A percentile compares a stretch with the other conserved stretches of the same genome.
Evolutionary conservation across 2,329 filamentous ascomycete genomes (phyloP).

Genomic region (Polytolypa hystricis): DNA sequence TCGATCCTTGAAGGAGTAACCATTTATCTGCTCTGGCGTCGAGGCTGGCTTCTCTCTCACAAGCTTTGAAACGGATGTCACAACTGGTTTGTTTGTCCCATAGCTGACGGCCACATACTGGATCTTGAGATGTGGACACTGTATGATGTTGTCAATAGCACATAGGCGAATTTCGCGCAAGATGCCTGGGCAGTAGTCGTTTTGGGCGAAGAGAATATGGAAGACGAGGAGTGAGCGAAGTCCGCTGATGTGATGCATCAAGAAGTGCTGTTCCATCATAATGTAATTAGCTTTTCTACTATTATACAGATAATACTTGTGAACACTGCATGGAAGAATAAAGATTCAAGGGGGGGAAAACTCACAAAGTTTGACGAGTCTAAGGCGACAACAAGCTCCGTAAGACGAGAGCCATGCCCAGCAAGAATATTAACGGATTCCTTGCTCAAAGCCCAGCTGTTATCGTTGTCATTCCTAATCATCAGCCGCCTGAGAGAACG

Average conservation of each 20-base stretch:
- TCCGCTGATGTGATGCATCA: slow-evolving; percentile 14
- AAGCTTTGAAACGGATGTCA: slow-evolving; percentile 3
- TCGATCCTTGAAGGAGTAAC: no score
- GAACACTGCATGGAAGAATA: no score
- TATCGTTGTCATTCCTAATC: slow-evolving; percentile 46
- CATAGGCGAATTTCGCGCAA: slow-evolving; percentile 14
- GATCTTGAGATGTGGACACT: slow-evolving; percentile 11
- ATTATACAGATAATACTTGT: no score
- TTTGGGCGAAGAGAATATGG: slow-evolving; percentile 14
- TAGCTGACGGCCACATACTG: slow-evolving; percentile 17
- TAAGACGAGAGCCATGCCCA: slow-evolving; percentile 10
- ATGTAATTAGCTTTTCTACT: no score
- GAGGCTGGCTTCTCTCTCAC: neutral
- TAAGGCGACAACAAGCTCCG: slow-evolving; percentile 15
- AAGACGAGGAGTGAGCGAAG: slow-evolving; percentile 15
- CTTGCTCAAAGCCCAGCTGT: slow-evolving; percentile 41
- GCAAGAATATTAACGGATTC: slow-evolving; percentile 11
- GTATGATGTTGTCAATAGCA: slow-evolving; percentile 14
- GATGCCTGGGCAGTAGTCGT: slow-evolving; percentile 10
- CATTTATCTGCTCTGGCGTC: no score
- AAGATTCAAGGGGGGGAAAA: no score
- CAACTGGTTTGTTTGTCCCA: slow-evolving; percentile 6
- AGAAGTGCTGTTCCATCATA: slow-evolving; percentile 12
- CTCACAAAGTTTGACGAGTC: slow-evolving; percentile 16
- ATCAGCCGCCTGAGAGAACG: slow-evolving; percentile 44